Evolutionary conservation across 805 yeast genomes (phyloP).

Genomic region (Yarrowia phangngaensis): DNA sequence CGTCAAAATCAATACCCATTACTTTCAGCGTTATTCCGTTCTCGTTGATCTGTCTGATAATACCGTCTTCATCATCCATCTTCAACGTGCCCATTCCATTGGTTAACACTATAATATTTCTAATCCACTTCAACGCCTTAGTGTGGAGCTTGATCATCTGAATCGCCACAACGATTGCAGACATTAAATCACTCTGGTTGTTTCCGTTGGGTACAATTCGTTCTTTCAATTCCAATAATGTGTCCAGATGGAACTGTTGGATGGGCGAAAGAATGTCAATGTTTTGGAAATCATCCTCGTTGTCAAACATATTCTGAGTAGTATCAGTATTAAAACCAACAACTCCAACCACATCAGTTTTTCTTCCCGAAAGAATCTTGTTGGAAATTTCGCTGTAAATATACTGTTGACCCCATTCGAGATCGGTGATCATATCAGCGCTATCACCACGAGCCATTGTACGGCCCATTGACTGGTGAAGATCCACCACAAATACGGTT

Average conservation of each 20-base stretch:
- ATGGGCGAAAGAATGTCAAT: conserved; percentile 3
- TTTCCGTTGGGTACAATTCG: conserved; percentile 24
- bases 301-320: conserved; percentile 9
- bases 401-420: conserved; percentile 39
- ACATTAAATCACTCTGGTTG: conserved; percentile 27
- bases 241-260: conserved; percentile 26
- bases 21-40: conserved; percentile 29
- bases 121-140: conserved; percentile 37
- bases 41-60: conserved; percentile 26
- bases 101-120: conserved; percentile 43
- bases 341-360: conserved; percentile 36
- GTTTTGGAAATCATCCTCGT: conserved; percentile 5
- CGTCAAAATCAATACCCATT: conserved; percentile 29
- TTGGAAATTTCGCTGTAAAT: conserved; percentile 43
- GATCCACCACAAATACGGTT: conserved; percentile 51
- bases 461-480: conserved; percentile 41
- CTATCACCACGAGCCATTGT: conserved; percentile 26
- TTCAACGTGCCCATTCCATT: conserved; percentile 29
- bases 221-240: conserved; percentile 21
- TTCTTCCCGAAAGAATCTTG: conserved; percentile 34
- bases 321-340: conserved; percentile 33
- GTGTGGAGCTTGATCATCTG: conserved; percentile 36
- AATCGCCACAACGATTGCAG: conserved; percentile 40
- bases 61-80: conserved; percentile 10
- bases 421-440: conserved; percentile 26